These are phyloP conservation scores for Camellia granthamiana DNA, from an alignment of 148 eudicot species.

Conservation along the genomic window DNA sequence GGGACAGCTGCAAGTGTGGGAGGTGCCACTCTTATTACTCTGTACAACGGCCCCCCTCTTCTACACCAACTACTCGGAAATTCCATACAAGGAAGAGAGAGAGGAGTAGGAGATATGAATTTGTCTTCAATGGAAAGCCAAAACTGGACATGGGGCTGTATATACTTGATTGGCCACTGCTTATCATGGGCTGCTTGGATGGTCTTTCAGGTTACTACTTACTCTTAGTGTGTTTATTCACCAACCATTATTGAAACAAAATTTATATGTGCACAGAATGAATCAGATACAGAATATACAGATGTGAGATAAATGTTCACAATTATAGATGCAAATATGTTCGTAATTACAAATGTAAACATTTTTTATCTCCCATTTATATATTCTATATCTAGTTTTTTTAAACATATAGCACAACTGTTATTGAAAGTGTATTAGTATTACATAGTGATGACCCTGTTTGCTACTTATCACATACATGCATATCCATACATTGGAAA, in stretches of 20 bases:
- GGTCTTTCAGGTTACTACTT: slow-evolving; percentile 56
- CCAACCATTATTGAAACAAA: background rate
- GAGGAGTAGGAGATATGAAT: slow-evolving; percentile 2
- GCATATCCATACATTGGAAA: background rate
- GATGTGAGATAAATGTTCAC: too few species aligned
- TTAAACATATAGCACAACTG: too few species aligned
- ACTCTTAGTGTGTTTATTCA: background rate
- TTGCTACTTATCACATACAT: background rate
- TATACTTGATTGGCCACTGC: slow-evolving; percentile 71
- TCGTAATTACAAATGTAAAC: too few species aligned
- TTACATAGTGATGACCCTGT: background rate
- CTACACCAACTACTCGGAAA: slow-evolving; percentile 24
- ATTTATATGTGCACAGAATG: too few species aligned
- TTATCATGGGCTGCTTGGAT: slow-evolving; percentile 90
- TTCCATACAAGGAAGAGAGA: slow-evolving; percentile 1
- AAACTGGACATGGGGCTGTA: slow-evolving; percentile 70
- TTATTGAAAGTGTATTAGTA: too few species aligned
- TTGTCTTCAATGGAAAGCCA: slow-evolving; percentile 26
- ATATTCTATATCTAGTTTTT: too few species aligned
- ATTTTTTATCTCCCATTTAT: too few species aligned
- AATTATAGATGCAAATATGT: too few species aligned
- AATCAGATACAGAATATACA: too few species aligned
- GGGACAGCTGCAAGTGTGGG: slow-evolving; percentile 81
- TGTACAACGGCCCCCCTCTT: slow-evolving; percentile 71
- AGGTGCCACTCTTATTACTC: slow-evolving; percentile 72